Evolutionary conservation across 768 basidiomycete genomes (phyloP), one percentile per base, ranked within the genome.

Genomic region (Stropharia rugosoannulata): DNA sequence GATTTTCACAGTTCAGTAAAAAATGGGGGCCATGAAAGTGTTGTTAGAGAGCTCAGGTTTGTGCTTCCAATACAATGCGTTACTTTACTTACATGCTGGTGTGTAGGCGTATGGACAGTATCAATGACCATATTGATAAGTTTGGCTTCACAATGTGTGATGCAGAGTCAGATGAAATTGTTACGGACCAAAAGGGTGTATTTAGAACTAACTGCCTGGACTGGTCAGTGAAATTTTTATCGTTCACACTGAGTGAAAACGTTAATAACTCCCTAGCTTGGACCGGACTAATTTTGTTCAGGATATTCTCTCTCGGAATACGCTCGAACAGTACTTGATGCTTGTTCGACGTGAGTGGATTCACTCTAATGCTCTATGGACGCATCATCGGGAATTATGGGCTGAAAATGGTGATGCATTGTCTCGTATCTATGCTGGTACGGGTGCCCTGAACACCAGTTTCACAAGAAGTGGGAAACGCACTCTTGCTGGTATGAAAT

Each of bases 231-330:
- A 18, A n/a, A 45, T 36, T 52, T 15, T n/a, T 53, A 18, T 46
- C 1, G 13, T 18, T 32, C 8, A 12, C 40, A 10, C 11, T 42
- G 40, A 53, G 39, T 43, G 44, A 43, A 42, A 10, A 19, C 9
- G 39, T 27, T 41, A 37, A 16, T 27, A 50, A 57, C 35, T 58
- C 35, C 37, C 7, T 25, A 97, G 97, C 69, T 75, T 99, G 60
- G 96, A 99, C 65, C 87, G 97, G 38, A 99, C 97, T 4, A 99
- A 99, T 69, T 96, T 98, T 62, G 87, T 97, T 1, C 92, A 99
- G 71, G 96, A 98, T 65, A 93, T 97, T 63, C 76, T 98, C 42
- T 96, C 95, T 3, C 82, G 89, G 11, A 81, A 81, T 40, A 84
- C 87, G 0, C 76, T 98, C 13, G 89, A 94, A 64, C 83, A 90